Conservation (phyloP, 176 grass and related monocot genomes). For the Rhynchospora pubera region DNA sequence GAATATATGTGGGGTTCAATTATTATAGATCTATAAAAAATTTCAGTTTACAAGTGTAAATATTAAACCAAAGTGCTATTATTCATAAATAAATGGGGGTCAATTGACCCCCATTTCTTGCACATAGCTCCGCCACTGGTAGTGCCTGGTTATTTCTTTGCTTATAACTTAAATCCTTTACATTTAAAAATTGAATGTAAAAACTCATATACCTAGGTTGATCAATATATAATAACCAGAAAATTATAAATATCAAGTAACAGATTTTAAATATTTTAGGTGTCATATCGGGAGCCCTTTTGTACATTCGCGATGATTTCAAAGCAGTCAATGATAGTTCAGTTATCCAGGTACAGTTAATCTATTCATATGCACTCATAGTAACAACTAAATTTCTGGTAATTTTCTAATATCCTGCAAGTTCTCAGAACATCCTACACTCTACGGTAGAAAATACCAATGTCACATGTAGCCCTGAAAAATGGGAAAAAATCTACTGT, state of each 20-base stretch:
- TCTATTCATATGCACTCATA: neutral
- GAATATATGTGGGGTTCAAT: too few relatives aligned
- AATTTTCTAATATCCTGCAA: neutral
- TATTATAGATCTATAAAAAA: too few relatives aligned
- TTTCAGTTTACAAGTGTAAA: too few relatives aligned
- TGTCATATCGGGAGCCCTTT: constrained; percentile 91
- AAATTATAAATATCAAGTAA: neutral
- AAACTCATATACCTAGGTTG: neutral
- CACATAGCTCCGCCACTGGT: too few relatives aligned
- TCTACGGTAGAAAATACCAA: neutral
- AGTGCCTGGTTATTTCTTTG: neutral
- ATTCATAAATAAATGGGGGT: too few relatives aligned
- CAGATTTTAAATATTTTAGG: constrained; percentile 36
- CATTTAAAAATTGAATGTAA: neutral
- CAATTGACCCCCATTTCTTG: too few relatives aligned
- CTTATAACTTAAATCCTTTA: neutral
- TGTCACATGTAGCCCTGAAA: neutral
- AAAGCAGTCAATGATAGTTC: constrained; percentile 54
- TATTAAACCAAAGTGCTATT: too few relatives aligned
- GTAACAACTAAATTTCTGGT: neutral
- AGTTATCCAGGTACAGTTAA: constrained; percentile 63
- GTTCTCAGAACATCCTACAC: neutral
- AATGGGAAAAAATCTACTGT: neutral
- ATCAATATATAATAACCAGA: neutral
- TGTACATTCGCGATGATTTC: constrained; percentile 94